Evolutionary conservation across 2,329 filamentous ascomycete genomes (phyloP).

Genomic region (Monilinia laxa): DNA sequence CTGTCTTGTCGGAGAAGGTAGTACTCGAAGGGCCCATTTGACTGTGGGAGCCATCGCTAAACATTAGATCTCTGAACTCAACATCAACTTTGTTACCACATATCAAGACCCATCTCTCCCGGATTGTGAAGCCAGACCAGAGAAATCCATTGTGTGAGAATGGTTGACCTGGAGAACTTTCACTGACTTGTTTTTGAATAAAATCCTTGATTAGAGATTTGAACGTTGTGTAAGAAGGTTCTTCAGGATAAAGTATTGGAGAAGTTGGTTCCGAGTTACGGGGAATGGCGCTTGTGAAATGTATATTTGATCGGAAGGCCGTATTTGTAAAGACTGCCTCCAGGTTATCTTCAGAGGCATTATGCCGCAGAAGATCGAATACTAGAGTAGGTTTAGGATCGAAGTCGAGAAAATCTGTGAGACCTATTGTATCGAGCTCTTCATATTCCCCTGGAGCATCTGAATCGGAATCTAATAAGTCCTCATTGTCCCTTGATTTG

Average conservation of each 20-base stretch:
- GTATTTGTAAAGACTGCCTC: slow-evolving; percentile 63
- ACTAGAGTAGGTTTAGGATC: slow-evolving; percentile 74
- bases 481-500: slow-evolving; percentile 13
- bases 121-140: slow-evolving; percentile 16
- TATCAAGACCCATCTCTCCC: slow-evolving; percentile 18
- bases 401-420: slow-evolving; percentile 64
- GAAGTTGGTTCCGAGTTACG: neutral
- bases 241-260: neutral
- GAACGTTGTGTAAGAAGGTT: slow-evolving; percentile 1
- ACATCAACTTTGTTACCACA: slow-evolving; percentile 20
- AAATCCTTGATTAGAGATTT: slow-evolving; percentile 11
- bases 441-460: slow-evolving; percentile 3
- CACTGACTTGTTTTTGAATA: slow-evolving; percentile 8
- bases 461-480: slow-evolving; percentile 3
- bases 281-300: neutral
- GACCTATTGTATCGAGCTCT: slow-evolving; percentile 16
- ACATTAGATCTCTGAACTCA: slow-evolving; percentile 49
- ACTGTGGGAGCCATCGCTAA: neutral
- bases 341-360: slow-evolving; percentile 44
- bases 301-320: slow-evolving; percentile 7
- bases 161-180: neutral
- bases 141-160: slow-evolving; percentile 15
- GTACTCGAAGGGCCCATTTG: neutral
- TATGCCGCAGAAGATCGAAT: slow-evolving; percentile 49
- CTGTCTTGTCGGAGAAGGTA: slow-evolving; percentile 18